Percentiles rank a stretch among this genome's conserved stretches.
These are phyloP conservation scores for Fusarium sp. DNA, from an alignment of 2,329 filamentous ascomycete genomes.

Conservation along the genomic window DNA sequence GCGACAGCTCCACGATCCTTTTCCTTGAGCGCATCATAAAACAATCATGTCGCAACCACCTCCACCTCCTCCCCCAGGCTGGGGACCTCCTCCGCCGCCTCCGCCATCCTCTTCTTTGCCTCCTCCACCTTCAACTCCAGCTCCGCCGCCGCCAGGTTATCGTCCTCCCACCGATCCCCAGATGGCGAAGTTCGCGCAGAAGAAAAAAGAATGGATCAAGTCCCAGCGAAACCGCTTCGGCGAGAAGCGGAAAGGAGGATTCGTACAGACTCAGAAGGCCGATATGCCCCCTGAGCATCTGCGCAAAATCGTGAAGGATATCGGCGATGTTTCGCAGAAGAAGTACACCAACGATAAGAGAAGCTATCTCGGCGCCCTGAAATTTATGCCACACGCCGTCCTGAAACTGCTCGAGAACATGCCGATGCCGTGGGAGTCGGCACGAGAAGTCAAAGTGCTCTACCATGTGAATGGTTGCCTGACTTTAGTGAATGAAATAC, in stretches of 20 bases:
- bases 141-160: constrained; percentile 88
- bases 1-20: constrained; percentile 41
- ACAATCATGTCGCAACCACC: constrained; percentile 63
- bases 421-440: constrained; percentile 99
- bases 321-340: constrained; percentile 98
- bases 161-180: constrained; percentile 83
- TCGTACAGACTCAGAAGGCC: constrained; percentile 97
- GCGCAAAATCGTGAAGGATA: constrained; percentile 97
- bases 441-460: constrained; percentile 94
- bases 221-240: constrained; percentile 91
- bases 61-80: constrained; percentile 68
- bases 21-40: constrained; percentile 44
- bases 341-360: constrained; percentile 99
- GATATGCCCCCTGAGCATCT: constrained; percentile 99
- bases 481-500: constrained; percentile 95
- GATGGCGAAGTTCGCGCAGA: constrained; percentile 94
- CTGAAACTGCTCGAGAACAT: constrained; percentile 98
- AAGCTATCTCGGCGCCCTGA: constrained; percentile 95
- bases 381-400: constrained; percentile 99
- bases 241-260: constrained; percentile 96
- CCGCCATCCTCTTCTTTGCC: constrained; percentile 67
- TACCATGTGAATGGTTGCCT: constrained; percentile 98
- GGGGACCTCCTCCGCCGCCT: constrained; percentile 68
- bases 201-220: constrained; percentile 99
- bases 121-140: constrained; percentile 64